Percentiles rank a stretch among this genome's conserved stretches.
phyloP scores from a whole-genome alignment of 2,329 filamentous ascomycete species.

The Elsinoe arachidis region DNA sequence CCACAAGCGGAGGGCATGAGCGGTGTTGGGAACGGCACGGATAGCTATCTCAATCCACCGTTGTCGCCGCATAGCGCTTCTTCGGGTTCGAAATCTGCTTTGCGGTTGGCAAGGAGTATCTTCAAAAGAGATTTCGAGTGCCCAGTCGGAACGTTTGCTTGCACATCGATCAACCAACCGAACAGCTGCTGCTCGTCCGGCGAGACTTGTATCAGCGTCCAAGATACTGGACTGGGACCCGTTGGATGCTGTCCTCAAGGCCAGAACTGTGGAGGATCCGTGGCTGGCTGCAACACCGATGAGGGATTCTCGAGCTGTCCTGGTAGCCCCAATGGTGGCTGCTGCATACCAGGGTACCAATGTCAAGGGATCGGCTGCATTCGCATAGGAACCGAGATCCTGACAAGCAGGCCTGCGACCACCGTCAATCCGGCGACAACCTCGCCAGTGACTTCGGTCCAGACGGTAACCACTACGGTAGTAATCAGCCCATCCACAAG shows the following conservation, averaged over 20 bases:
- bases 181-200: conserved; percentile 64
- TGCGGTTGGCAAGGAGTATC: conserved; percentile 23
- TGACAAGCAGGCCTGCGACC: conserved; percentile 20
- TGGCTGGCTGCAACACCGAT: conserved; percentile 51
- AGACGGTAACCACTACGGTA: conserved; percentile 23
- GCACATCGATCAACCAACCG: conserved; percentile 54
- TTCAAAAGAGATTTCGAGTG: conserved; percentile 55
- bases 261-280: conserved; percentile 52
- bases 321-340: conserved; percentile 59
- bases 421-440: conserved; percentile 16
- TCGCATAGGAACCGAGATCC: conserved; percentile 18
- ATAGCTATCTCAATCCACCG: neutral
- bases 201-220: conserved; percentile 57
- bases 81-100: conserved; percentile 16
- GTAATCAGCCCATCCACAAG: conserved; percentile 13
- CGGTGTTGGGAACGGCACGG: neutral
- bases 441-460: conserved; percentile 20
- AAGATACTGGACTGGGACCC: conserved; percentile 54
- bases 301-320: conserved; percentile 57
- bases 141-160: conserved; percentile 57
- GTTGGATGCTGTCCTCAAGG: conserved; percentile 69
- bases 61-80: conserved; percentile 4
- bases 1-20: neutral
- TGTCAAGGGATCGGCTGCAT: conserved; percentile 61
- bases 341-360: conserved; percentile 63